phyloP scores from a whole-genome alignment of 352 stramenopile species.

The Pythium scleroteichum region DNA sequence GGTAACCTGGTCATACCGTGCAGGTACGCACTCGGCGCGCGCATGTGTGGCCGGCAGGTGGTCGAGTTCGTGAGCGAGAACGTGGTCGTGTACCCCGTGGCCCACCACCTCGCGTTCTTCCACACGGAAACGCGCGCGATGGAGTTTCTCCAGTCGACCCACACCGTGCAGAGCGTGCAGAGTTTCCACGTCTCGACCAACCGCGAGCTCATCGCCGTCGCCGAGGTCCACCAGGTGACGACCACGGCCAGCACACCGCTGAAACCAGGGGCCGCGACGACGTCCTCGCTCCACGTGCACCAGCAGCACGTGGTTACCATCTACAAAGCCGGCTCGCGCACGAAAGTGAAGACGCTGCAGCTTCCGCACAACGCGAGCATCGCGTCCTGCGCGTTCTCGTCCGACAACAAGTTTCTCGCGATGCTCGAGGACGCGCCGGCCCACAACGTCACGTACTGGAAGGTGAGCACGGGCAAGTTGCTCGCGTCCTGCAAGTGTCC shows the following conservation, averaged over 20 bases:
- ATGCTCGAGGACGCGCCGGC: constrained; percentile 71
- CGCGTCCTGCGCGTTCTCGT: constrained; percentile 66
- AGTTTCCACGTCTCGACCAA: constrained; percentile 72
- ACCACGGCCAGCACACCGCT: not conserved
- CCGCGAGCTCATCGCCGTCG: constrained; percentile 65
- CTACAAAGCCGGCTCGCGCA: constrained; percentile 52
- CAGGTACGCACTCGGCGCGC: constrained; percentile 45
- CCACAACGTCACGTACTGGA: constrained; percentile 80
- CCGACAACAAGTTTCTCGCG: constrained; percentile 76
- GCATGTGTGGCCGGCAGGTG: constrained; percentile 27
- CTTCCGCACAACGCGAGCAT: constrained; percentile 58
- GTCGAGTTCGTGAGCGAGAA: constrained; percentile 65
- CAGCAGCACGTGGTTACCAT: constrained; percentile 61
- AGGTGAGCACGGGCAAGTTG: constrained; percentile 76
- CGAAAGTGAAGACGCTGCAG: constrained; percentile 44
- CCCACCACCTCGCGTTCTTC: constrained; percentile 63
- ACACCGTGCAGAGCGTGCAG: constrained; percentile 50
- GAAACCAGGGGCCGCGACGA: not conserved
- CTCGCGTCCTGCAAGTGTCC: constrained; percentile 69
- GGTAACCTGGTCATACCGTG: not conserved
- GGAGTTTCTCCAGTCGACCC: constrained; percentile 74
- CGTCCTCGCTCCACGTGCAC: constrained; percentile 27
- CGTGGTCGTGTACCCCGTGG: constrained; percentile 63
- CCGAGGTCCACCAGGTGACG: constrained; percentile 46
- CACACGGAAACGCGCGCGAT: constrained; percentile 59